Percentiles rank a stretch among this genome's conserved stretches.
Conservation (phyloP, 352 stramenopile species). For the Phytophthora niederhauseri region DNA sequence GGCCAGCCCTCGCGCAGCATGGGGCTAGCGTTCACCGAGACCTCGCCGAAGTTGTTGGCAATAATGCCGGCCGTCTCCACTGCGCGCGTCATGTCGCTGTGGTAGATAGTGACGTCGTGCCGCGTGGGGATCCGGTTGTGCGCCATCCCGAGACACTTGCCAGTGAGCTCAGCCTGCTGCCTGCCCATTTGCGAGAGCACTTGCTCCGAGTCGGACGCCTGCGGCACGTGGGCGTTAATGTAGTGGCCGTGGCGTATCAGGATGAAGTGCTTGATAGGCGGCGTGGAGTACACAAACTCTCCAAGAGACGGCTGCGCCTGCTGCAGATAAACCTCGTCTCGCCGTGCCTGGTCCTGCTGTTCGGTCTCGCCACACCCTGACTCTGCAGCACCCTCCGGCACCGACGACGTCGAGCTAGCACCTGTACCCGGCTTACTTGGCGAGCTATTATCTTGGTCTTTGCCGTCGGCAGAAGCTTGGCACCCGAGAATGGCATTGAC, state of each 20-base stretch:
- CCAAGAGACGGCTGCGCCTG: slow-evolving; percentile 35
- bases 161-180: slow-evolving; percentile 73
- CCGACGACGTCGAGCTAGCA: background rate
- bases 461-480: slow-evolving; percentile 6
- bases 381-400: background rate
- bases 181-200: slow-evolving; percentile 82
- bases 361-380: background rate
- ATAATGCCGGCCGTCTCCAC: slow-evolving; percentile 79
- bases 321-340: slow-evolving; percentile 1
- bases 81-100: slow-evolving; percentile 79
- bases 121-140: slow-evolving; percentile 61
- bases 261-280: slow-evolving; percentile 75
- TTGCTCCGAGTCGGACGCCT: slow-evolving; percentile 65
- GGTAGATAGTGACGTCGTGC: slow-evolving; percentile 63
- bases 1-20: slow-evolving; percentile 83
- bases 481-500: slow-evolving; percentile 41
- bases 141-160: slow-evolving; percentile 65
- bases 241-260: slow-evolving; percentile 85
- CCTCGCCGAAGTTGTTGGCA: slow-evolving; percentile 51
- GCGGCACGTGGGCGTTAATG: slow-evolving; percentile 72
- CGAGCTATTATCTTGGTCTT: slow-evolving; percentile 4
- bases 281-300: slow-evolving; percentile 57
- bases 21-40: slow-evolving; percentile 43
- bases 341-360: slow-evolving; percentile 1
- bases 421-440: slow-evolving; percentile 1